Percentiles rank a stretch among this genome's conserved stretches.
These are phyloP conservation scores for Pilasporangium apinafurcum DNA, from an alignment of 352 stramenopile genomes.

Conservation along the genomic window DNA sequence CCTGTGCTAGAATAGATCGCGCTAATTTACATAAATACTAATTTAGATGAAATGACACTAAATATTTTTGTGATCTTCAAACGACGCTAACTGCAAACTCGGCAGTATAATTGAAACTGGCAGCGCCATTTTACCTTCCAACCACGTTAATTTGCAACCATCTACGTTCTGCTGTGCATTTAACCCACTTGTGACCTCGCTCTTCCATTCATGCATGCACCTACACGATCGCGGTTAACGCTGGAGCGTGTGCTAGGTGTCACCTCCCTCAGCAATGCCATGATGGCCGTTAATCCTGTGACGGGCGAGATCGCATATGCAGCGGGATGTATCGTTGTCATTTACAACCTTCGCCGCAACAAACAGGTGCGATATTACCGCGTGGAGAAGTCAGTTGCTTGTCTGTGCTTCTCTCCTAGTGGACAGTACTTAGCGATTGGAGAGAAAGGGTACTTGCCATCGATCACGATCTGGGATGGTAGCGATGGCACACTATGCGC, in stretches of 20 bases:
- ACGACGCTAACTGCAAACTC: too few species aligned
- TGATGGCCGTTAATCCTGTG: conserved; percentile 67
- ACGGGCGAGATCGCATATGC: conserved; percentile 83
- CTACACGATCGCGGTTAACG: conserved; percentile 60
- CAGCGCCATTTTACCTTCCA: too few species aligned
- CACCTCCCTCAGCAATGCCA: conserved; percentile 65
- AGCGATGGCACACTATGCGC: conserved; percentile 69
- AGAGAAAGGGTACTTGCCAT: conserved; percentile 78
- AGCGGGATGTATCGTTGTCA: conserved; percentile 85
- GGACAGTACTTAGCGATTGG: conserved; percentile 83
- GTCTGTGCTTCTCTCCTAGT: conserved; percentile 76
- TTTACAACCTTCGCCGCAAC: conserved; percentile 83
- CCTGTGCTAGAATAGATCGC: too few species aligned
- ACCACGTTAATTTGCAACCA: too few species aligned
- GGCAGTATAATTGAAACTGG: too few species aligned
- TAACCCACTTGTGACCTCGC: too few species aligned
- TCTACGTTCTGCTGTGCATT: too few species aligned
- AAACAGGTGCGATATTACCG: conserved; percentile 88
- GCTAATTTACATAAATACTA: too few species aligned
- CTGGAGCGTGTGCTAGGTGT: conserved; percentile 78
- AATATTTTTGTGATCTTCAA: too few species aligned
- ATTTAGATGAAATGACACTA: too few species aligned
- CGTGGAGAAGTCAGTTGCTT: conserved; percentile 79
- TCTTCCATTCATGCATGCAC: too few species aligned
- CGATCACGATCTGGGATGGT: conserved; percentile 86